Percentiles rank a stretch among this genome's conserved stretches.
phyloP scores from a whole-genome alignment of 768 basidiomycete genomes.

The Psilocybe sp. region DNA sequence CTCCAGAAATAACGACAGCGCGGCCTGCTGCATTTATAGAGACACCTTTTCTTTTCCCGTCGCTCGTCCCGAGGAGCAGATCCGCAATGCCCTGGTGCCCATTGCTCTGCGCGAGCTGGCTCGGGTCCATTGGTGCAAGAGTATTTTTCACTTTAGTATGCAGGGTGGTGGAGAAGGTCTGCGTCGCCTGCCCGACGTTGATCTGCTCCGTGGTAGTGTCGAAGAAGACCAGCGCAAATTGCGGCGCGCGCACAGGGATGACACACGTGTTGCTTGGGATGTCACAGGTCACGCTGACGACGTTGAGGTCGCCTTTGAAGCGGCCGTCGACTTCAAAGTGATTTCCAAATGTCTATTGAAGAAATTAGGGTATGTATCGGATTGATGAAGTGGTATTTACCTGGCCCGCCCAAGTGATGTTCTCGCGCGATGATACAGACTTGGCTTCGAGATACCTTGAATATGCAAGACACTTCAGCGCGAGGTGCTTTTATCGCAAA shows the following conservation, averaged over 20 bases:
- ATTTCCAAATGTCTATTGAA: conserved; percentile 53
- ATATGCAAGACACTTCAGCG: no score
- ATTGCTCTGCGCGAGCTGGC: conserved; percentile 53
- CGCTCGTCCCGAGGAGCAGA: conserved; percentile 22
- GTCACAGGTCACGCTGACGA: conserved; percentile 63
- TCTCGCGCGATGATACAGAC: conserved; percentile 55
- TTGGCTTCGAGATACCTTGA: conserved; percentile 46
- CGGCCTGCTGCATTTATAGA: conserved; percentile 12
- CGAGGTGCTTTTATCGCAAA: no score
- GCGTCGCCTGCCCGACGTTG: conserved; percentile 19
- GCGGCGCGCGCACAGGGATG: conserved; percentile 66
- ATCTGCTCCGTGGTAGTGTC: conserved; percentile 20
- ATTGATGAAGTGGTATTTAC: conserved; percentile 27
- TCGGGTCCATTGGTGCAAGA: conserved; percentile 46
- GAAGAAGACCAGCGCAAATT: conserved; percentile 75
- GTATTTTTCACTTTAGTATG: conserved; percentile 55
- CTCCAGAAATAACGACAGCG: background rate
- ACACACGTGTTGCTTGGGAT: conserved; percentile 48
- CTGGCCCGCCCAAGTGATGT: conserved; percentile 80
- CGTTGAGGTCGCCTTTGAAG: conserved; percentile 48
- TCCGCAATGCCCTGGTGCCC: conserved; percentile 24
- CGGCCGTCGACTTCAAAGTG: conserved; percentile 68
- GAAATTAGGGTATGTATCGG: background rate
- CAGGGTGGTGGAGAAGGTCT: conserved; percentile 57
- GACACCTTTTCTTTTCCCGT: conserved; percentile 6